Percentiles rank a stretch among this genome's conserved stretches.
These are phyloP conservation scores for Flaveria trinervia DNA, from an alignment of 129 eudicot genomes.

Conservation along the genomic window DNA sequence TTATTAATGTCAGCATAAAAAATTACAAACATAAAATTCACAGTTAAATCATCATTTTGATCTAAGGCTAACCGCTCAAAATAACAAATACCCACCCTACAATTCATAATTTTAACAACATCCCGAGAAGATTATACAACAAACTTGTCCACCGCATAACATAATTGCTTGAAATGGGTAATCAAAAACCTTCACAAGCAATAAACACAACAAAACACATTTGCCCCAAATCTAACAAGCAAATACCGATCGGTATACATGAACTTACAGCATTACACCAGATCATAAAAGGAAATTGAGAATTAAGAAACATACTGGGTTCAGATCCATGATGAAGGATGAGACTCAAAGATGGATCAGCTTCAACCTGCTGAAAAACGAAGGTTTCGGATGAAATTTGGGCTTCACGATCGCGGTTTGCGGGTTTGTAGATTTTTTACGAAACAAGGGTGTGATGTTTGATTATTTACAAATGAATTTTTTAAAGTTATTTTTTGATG, in stretches of 20 bases:
- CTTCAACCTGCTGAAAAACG: slow-evolving; percentile 7
- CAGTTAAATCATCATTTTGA: too few species aligned
- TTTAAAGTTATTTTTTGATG: too few species aligned
- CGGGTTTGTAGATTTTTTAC: slow-evolving; percentile 8
- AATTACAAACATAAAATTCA: too few species aligned
- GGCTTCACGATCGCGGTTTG: slow-evolving; percentile 9
- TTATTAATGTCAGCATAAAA: too few species aligned
- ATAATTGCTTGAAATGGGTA: neutral
- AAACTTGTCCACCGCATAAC: neutral
- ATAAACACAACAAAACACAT: neutral
- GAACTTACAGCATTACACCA: neutral
- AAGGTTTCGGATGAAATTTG: slow-evolving; percentile 31
- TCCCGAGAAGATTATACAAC: neutral
- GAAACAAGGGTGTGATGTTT: neutral
- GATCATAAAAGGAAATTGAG: neutral
- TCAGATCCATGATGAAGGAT: slow-evolving; percentile 53
- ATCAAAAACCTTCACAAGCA: slow-evolving; percentile 12
- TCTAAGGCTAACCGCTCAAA: neutral
- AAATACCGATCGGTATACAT: slow-evolving; percentile 4
- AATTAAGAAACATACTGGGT: slow-evolving; percentile 37
- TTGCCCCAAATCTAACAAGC: slow-evolving; percentile 20
- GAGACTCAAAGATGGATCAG: slow-evolving; percentile 15
- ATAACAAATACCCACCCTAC: neutral
- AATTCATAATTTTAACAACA: slow-evolving; percentile 21
- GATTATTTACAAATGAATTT: neutral